These are phyloP conservation scores for Asterella californica DNA, from an alignment of 225 moss, liverwort and hornwort genomes.

Conservation along the genomic window DNA sequence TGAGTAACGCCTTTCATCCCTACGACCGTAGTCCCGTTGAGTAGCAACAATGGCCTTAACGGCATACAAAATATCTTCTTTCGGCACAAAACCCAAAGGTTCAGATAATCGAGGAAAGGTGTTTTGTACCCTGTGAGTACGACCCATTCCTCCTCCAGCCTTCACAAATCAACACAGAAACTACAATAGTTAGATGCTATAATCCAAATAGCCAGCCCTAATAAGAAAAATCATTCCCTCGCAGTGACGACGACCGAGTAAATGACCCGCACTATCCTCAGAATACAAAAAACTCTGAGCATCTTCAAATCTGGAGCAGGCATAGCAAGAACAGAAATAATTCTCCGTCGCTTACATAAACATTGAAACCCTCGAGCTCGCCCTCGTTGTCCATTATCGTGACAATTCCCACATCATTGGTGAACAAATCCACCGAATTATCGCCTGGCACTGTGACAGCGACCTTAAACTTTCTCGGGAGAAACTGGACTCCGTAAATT, in stretches of 20 bases:
- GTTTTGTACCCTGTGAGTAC: constrained; percentile 67
- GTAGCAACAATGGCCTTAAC: constrained; percentile 94
- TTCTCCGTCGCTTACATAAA: constrained; percentile 53
- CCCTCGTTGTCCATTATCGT: constrained; percentile 65
- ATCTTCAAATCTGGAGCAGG: not conserved
- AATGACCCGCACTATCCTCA: not conserved
- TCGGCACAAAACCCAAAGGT: constrained; percentile 72
- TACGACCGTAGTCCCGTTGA: constrained; percentile 77
- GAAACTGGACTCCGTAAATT: constrained; percentile 73
- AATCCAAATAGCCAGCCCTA: not conserved
- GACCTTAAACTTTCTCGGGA: constrained; percentile 92
- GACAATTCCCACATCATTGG: constrained; percentile 84
- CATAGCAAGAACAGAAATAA: not conserved
- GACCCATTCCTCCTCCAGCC: constrained; percentile 96
- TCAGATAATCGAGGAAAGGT: constrained; percentile 83
- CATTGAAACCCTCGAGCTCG: constrained; percentile 77
- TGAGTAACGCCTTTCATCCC: constrained; percentile 78
- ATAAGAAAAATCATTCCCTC: not conserved
- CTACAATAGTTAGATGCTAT: not conserved
- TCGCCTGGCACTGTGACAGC: constrained; percentile 93
- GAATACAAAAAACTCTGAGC: not conserved
- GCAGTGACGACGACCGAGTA: not conserved
- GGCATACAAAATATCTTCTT: constrained; percentile 79
- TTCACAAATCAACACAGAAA: constrained; percentile 18
- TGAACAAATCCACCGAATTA: constrained; percentile 80